Conservation (phyloP, 495 filamentous ascomycete species). For the Penicillium bialowiezense region DNA sequence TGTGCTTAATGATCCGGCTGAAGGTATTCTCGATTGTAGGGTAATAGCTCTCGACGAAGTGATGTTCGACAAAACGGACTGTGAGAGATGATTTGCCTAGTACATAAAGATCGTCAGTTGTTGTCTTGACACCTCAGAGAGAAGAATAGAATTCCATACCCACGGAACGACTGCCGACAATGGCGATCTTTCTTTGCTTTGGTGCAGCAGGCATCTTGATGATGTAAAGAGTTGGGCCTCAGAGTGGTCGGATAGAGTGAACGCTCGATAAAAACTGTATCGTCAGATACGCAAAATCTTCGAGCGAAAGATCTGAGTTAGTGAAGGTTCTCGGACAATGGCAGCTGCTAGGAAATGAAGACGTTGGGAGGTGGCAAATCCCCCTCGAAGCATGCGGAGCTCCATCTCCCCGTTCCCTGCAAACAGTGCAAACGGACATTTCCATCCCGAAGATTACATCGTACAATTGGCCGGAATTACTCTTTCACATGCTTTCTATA, state of each 20-base stretch:
- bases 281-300: background rate
- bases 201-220: conserved; percentile 74
- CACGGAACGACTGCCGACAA: conserved; percentile 95
- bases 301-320: background rate
- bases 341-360: conserved; percentile 4
- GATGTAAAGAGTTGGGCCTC: background rate
- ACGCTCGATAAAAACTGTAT: background rate
- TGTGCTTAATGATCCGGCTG: conserved; percentile 87
- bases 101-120: background rate
- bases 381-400: conserved; percentile 23
- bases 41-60: conserved; percentile 99
- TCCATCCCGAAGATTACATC: conserved; percentile 2
- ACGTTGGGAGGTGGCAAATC: conserved; percentile 25
- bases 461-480: background rate
- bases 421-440: conserved; percentile 30
- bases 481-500: too few species aligned
- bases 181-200: conserved; percentile 97
- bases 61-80: conserved; percentile 94
- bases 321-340: conserved; percentile 1
- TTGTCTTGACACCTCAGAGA: background rate
- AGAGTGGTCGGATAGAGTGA: background rate
- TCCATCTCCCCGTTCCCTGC: conserved; percentile 13
- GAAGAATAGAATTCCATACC: conserved; percentile 55
- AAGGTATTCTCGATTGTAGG: conserved; percentile 99
- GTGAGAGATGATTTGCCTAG: conserved; percentile 96